These are phyloP conservation scores for Wickerhamomyces sp. DNA, from an alignment of 1,139 yeast species.

Conservation along the genomic window DNA sequence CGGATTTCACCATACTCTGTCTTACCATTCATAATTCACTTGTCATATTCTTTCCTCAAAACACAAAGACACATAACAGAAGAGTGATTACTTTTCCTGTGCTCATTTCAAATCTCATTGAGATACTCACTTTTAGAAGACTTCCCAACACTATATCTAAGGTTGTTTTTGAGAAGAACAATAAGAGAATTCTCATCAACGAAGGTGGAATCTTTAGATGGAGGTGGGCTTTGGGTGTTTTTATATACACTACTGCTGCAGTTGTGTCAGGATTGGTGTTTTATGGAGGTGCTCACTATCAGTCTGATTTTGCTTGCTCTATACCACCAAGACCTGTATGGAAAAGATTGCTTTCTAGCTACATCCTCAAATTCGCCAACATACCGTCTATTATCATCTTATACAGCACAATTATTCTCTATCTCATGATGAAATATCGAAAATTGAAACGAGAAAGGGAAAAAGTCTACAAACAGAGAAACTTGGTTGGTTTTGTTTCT, in stretches of 20 bases:
- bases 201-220: conserved; percentile 20
- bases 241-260: conserved; percentile 1
- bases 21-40: conserved; percentile 18
- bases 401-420: conserved; percentile 16
- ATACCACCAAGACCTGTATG: conserved; percentile 14
- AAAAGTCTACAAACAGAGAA: conserved; percentile 4
- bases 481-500: not conserved
- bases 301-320: conserved; percentile 14
- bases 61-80: conserved; percentile 8
- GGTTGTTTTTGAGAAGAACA: conserved; percentile 4
- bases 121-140: not conserved
- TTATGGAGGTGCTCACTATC: conserved; percentile 9
- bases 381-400: conserved; percentile 11
- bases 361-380: conserved; percentile 15
- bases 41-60: conserved; percentile 14
- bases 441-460: conserved; percentile 9
- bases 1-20: conserved; percentile 13
- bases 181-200: conserved; percentile 4
- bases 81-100: conserved; percentile 7
- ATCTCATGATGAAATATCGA: conserved; percentile 8
- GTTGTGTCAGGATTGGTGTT: conserved; percentile 12
- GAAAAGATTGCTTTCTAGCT: conserved; percentile 17
- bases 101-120: conserved; percentile 5
- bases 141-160: not conserved
- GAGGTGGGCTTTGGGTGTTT: conserved; percentile 3